These are phyloP conservation scores for Plasmodium adleri DNA, from an alignment of 169 alveolate species.

Conservation along the genomic window DNA sequence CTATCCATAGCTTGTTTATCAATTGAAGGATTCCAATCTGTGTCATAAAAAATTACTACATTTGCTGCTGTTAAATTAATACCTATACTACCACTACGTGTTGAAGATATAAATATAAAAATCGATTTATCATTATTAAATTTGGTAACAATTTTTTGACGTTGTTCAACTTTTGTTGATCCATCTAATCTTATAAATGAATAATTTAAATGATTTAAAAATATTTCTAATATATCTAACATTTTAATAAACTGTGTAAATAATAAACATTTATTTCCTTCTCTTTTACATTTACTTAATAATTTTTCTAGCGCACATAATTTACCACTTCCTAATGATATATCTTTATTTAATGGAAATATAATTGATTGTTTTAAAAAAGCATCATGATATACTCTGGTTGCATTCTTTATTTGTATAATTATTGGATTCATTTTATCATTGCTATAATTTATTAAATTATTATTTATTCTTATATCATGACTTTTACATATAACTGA, in stretches of 20 bases:
- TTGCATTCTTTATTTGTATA: conserved; percentile 27
- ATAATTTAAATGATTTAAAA: conserved; percentile 94
- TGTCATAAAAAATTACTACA: conserved; percentile 98
- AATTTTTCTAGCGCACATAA: conserved; percentile 88
- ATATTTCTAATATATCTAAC: conserved; percentile 97
- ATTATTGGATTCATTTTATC: conserved; percentile 9
- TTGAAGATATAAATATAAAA: conserved; percentile 97
- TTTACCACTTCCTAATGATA: conserved; percentile 97
- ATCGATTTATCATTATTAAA: conserved; percentile 95
- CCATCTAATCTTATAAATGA: conserved; percentile 98
- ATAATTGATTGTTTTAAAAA: conserved; percentile 77
- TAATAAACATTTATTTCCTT: conserved; percentile 95
- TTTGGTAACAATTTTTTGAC: conserved; percentile 96
- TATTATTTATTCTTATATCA: conserved; percentile 24
- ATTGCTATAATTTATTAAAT: neutral
- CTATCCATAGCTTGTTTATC: conserved; percentile 99
- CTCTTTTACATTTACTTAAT: conserved; percentile 90
- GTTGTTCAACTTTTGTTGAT: conserved; percentile 95
- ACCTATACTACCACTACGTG: conserved; percentile 99
- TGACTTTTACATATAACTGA: conserved; percentile 28
- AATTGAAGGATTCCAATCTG: conserved; percentile 99
- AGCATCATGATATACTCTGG: conserved; percentile 57
- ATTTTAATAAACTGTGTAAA: conserved; percentile 98
- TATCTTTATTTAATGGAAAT: conserved; percentile 87
- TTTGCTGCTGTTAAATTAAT: conserved; percentile 98